Evolutionary conservation across 345 rosid species (phyloP).

Genomic region (Murraya koenigii): DNA sequence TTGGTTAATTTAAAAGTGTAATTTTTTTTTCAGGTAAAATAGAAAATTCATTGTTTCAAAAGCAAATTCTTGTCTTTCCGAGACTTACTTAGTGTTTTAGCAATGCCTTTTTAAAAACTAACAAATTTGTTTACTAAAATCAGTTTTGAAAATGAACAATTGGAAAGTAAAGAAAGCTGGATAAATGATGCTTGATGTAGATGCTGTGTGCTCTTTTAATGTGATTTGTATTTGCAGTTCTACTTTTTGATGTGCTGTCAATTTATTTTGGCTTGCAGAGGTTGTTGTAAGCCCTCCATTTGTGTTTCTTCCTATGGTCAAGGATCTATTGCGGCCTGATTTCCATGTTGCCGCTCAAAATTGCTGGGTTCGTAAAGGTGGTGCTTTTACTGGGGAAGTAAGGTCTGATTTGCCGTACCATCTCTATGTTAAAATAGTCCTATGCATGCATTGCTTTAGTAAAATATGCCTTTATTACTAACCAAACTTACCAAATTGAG

Average conservation of each 20-base stretch:
- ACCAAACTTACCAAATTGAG: neutral
- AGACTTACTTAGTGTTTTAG: neutral
- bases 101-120: neutral
- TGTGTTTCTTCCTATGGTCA: slow-evolving; percentile 55
- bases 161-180: neutral
- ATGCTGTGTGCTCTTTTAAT: neutral
- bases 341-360: slow-evolving; percentile 68
- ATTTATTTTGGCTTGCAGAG: slow-evolving; percentile 36
- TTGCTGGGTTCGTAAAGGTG: slow-evolving; percentile 73
- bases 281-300: slow-evolving; percentile 77
- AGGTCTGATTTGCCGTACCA: slow-evolving; percentile 33
- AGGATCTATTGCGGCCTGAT: slow-evolving; percentile 44
- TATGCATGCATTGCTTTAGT: neutral
- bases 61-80: neutral
- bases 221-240: neutral
- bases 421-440: neutral
- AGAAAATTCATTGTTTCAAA: neutral
- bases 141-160: neutral
- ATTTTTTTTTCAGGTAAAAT: neutral
- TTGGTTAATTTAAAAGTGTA: neutral
- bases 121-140: no score
- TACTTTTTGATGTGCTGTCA: neutral
- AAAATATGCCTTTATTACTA: neutral
- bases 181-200: neutral
- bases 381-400: slow-evolving; percentile 69